Evolutionary conservation across 2,329 filamentous ascomycete genomes (phyloP), one percentile per base, ranked within the genome.

Genomic region (Colletotrichum tropicicola): DNA sequence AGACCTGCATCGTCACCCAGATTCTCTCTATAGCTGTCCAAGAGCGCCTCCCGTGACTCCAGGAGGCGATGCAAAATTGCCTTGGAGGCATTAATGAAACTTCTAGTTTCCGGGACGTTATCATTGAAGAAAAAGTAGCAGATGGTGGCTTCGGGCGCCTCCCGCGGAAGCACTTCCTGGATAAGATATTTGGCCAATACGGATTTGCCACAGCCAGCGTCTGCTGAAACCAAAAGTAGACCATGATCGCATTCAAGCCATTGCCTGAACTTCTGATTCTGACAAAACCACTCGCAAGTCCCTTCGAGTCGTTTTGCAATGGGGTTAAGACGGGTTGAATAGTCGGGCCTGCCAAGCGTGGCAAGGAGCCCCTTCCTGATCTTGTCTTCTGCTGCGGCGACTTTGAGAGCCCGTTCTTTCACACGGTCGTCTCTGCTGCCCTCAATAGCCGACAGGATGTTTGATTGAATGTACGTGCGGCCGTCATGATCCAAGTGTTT

Each of bases 141-240:
- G 3, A 53, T 15, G 6, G 32, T 53, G 1, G n/a, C 32, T 2
- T 13, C 3, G 3, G 3, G 21, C 0, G 39, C 32, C 5, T 25
- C 32, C 5, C 28, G 19, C 12, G 15, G 9, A 19, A 53, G 23
- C 4, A 53, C 9, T 5, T 41, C 23, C 10, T 53, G 32, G 2
- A 53, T 28, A 6, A 53, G 21, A 3, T 53, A 53, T 2, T 27
- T 39, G 0, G 35, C 13, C 1, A 53, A 17, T 6, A 53, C 49
- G n/a, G 49, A 53, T 17, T 53, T 53, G 32, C 49, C 49, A 28
- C 49, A 53, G 13, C 49, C 49, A 39, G 49, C 49, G 8, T 39
- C 23, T 5, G 49, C 49, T 3, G 49, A 53, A 2, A 53, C 49
- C 15, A 53, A 13, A 9, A 53, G 35, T 3, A 53, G n/a, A 12